Base-by-base conservation (phyloP, 1,284 basidiomycete species). In the Neonothopanus nambi region DNA sequence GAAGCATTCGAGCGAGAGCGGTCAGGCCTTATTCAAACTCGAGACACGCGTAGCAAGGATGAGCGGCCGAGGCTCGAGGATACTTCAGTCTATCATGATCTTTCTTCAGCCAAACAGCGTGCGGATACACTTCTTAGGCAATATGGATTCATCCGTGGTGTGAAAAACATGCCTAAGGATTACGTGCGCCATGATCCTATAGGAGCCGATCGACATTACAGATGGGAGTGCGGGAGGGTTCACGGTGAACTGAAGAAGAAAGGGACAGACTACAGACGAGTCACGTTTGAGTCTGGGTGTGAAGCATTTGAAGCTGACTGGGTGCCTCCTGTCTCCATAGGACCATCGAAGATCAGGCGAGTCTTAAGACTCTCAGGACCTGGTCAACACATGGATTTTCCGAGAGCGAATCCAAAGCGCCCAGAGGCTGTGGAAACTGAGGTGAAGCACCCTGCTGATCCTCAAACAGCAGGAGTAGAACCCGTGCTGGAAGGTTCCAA, bases 181-280 rank as follows among this genome's bases (percentile, higher is more conserved):
- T 57, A 55, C 37, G 35, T 54, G 39, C 18, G 41, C 21, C 53
- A 43, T n/a, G 42, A 5, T 26, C 42, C 3, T 39, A 38, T 11
- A 40, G 46, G 9, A 4, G 30, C 30, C 11, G 47, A 52, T 12
- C 51, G 37, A 3, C 36, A 44, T 12, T 24, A 24, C 18, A 49
- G 50, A 15, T 62, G 61, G 61, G 54, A 59, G 33, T 60, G 58
- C 41, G 61, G 61, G 1, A 62, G 53, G 40, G 55, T 55, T 1
- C 54, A 50, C 12, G 61, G 51, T 5, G 24, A 48, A 35, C 8
- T 57, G 26, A 54, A 59, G 56, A 55, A 47, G 3, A 35, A 51
- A 30, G 13, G 55, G 18, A 48, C 48, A 37, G 47, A 52, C 18
- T 59, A 55, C 41, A 55, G 45, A 13, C 50, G 51, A 13, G 51